Evolutionary conservation across 2,329 filamentous ascomycete genomes (phyloP).

Genomic region (Clarireedia hainanense): DNA sequence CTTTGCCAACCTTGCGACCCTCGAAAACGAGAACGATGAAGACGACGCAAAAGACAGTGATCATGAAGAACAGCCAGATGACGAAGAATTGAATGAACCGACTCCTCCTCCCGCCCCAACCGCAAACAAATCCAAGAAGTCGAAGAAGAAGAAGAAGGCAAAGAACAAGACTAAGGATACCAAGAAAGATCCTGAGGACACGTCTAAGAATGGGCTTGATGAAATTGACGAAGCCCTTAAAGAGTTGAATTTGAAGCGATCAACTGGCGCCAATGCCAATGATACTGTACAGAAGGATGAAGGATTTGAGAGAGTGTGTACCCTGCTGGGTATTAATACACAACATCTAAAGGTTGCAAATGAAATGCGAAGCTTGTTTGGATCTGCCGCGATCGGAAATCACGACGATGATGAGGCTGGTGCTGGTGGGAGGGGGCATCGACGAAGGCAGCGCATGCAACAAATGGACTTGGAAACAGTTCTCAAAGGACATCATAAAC

Average conservation of each 20-base stretch:
- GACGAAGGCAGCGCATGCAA: constrained; percentile 34
- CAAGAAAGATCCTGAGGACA: constrained; percentile 17
- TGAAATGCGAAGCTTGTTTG: constrained; percentile 78
- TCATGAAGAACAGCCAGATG: constrained; percentile 27
- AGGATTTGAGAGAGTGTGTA: constrained; percentile 39
- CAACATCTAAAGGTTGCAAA: constrained; percentile 77
- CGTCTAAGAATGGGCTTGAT: constrained; percentile 37
- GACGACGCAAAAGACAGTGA: constrained; percentile 28
- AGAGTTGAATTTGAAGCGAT: constrained; percentile 42
- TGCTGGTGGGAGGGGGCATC: constrained; percentile 31
- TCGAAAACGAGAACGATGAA: constrained; percentile 33
- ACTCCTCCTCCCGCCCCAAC: constrained; percentile 14
- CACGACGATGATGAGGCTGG: constrained; percentile 39
- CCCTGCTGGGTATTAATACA: constrained; percentile 54
- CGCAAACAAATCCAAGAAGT: constrained; percentile 45
- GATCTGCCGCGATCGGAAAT: constrained; percentile 51
- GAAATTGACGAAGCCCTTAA: constrained; percentile 60
- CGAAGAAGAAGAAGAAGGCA: constrained; percentile 39
- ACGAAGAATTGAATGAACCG: constrained; percentile 26
- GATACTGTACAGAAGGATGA: constrained; percentile 20
- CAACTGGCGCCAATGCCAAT: constrained; percentile 13
- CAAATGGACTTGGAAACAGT: constrained; percentile 34
- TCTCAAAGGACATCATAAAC: constrained; percentile 35
- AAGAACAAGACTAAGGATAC: constrained; percentile 19
- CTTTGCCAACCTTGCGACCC: constrained; percentile 44